Base-by-base conservation (phyloP, 495 filamentous ascomycete genomes). In the Daldinia loculata region DNA sequence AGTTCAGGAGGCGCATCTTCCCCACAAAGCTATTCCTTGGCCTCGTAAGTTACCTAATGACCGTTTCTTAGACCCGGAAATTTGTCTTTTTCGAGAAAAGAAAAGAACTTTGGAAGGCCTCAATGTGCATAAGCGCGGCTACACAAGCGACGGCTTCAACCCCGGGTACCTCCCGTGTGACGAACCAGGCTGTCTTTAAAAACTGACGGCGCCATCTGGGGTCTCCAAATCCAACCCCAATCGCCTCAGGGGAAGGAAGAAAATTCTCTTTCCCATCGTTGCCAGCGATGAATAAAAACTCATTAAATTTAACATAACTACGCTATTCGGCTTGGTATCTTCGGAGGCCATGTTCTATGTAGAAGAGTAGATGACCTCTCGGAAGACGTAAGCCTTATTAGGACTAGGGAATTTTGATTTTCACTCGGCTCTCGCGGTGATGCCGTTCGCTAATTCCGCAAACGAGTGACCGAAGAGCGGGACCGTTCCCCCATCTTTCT, bases 401-500 rank as follows among this genome's bases (percentile, higher is more conserved):
- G 11, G 43, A 48, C 19, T 48, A 48, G 43, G 19, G 19, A 11
- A 17, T 4, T 9, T 22, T 22, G 4, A 38, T 39, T 26, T 50
- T 38, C 11, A 14, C 2, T 15, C 19, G 32, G n/a, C 17, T 34
- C 30, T 12, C 6, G 34, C 36, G 17, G 17, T 59, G 36, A 34
- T 26, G 63, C 55, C 56, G 56, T 66, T 15, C 5, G 11, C 22
- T 43, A 30, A 66, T 66, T 26, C 32, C 63, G 45, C 50, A 64
- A 64, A 60, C 5, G 36, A 22, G 22, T 48, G 55, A 59, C 67
- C 67, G 60, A 63, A 29, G 43, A 50, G 67, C 41, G 61, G 68
- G 57, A 65, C 41, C 43, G 48, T 52, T 63, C 63, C 50, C 50
- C 50, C 50, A 27, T 51, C 51, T 30, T 71, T 66, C 63, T 59